Conservation (phyloP, 805 yeast species). For the Jamesozyma rosinii region DNA sequence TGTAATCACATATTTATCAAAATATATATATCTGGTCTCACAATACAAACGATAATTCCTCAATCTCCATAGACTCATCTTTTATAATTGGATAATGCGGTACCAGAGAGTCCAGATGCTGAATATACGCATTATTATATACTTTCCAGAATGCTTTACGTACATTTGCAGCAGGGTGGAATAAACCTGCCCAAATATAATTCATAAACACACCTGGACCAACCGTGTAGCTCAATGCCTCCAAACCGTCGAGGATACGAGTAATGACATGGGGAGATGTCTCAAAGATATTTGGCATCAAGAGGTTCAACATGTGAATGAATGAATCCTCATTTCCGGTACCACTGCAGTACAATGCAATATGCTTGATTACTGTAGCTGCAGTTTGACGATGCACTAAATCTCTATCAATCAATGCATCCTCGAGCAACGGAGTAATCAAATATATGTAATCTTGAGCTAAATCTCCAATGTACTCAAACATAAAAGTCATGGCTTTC, state of each 20-base stretch:
- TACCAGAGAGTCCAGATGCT: constrained; percentile 62
- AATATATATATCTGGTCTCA: constrained; percentile 1
- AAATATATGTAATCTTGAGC: constrained; percentile 77
- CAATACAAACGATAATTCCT: constrained; percentile 40
- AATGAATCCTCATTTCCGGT: constrained; percentile 72
- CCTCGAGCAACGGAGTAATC: constrained; percentile 69
- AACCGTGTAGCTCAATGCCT: constrained; percentile 56
- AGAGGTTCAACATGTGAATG: constrained; percentile 67
- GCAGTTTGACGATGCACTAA: constrained; percentile 94
- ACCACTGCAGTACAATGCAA: constrained; percentile 74
- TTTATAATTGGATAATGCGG: constrained; percentile 71
- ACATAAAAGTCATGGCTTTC: constrained; percentile 81
- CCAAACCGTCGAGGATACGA: constrained; percentile 72
- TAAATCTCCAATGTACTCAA: constrained; percentile 80
- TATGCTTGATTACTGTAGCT: constrained; percentile 72
- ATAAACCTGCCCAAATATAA: constrained; percentile 79
- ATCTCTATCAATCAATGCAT: constrained; percentile 84
- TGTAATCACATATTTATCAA: background rate
- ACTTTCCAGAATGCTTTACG: constrained; percentile 78
- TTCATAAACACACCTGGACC: constrained; percentile 71
- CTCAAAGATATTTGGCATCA: constrained; percentile 85
- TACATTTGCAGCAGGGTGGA: constrained; percentile 88
- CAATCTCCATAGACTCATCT: constrained; percentile 26
- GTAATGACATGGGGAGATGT: constrained; percentile 91
- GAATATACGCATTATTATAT: constrained; percentile 68